Conservation (phyloP, 176 grass and related monocot genomes). For the Oryza longistaminata region DNA sequence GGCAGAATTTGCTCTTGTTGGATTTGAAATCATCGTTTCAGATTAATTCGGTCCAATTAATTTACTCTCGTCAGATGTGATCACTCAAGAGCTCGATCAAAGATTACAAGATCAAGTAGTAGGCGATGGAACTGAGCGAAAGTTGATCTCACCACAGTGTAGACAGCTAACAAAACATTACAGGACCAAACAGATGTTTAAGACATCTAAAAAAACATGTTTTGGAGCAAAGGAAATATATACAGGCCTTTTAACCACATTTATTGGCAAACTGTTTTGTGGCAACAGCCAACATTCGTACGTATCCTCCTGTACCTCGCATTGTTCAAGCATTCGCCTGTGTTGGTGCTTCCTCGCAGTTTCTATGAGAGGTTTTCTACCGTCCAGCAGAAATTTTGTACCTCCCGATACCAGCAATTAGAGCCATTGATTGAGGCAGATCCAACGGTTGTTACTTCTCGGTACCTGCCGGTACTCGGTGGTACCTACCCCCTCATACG, state of each 20-base stretch:
- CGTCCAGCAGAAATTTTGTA: too few species aligned
- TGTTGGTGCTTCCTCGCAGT: background rate
- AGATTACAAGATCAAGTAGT: background rate
- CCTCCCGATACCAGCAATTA: too few species aligned
- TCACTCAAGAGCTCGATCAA: background rate
- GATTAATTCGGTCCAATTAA: background rate
- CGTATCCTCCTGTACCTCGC: conserved; percentile 10
- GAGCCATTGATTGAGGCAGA: too few species aligned
- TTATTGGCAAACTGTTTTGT: conserved; percentile 10
- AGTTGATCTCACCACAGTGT: background rate
- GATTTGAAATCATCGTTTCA: background rate
- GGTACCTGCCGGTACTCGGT: too few species aligned
- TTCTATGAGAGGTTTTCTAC: too few species aligned
- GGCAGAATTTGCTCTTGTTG: background rate
- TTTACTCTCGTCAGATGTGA: background rate
- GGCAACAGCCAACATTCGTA: background rate
- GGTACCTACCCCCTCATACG: too few species aligned
- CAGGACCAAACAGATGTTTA: background rate
- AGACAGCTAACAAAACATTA: conserved; percentile 18
- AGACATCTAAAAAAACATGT: background rate
- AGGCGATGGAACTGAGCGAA: background rate
- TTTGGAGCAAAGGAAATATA: conserved; percentile 37
- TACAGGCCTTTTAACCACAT: conserved; percentile 35
- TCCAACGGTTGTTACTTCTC: too few species aligned
- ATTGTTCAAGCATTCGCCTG: background rate